These are phyloP conservation scores for Bromus sterilis DNA, from an alignment of 176 grass and related monocot genomes.

Conservation along the genomic window DNA sequence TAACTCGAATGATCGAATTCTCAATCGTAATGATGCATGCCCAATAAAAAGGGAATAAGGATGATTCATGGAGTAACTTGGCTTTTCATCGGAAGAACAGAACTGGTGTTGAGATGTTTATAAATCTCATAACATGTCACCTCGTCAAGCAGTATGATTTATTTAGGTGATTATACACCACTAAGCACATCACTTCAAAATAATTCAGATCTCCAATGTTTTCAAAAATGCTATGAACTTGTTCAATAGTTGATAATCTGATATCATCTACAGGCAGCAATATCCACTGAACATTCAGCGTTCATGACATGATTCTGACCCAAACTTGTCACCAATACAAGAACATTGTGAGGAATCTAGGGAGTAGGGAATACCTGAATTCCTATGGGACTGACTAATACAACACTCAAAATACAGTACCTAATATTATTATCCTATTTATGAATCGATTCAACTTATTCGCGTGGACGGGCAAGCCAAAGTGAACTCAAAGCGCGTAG, in stretches of 20 bases:
- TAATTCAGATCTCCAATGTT: constrained; percentile 19
- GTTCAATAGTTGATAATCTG: constrained; percentile 10
- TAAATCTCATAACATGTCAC: background rate
- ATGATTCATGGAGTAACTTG: background rate
- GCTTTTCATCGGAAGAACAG: background rate
- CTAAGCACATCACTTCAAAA: background rate
- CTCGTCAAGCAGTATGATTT: background rate
- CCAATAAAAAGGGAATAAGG: background rate
- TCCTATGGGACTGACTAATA: constrained; percentile 11
- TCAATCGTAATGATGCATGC: background rate
- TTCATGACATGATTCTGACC: background rate
- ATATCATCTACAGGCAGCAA: constrained; percentile 3
- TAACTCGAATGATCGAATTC: background rate
- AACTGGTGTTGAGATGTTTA: background rate
- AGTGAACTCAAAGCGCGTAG: constrained; percentile 85
- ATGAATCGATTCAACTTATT: constrained; percentile 50
- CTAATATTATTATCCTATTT: constrained; percentile 27
- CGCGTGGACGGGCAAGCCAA: constrained; percentile 75
- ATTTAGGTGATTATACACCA: background rate
- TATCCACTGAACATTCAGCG: constrained; percentile 15
- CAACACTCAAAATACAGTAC: constrained; percentile 1
- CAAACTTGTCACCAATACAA: constrained; percentile 11
- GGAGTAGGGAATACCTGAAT: constrained; percentile 8
- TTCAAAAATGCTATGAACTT: constrained; percentile 28
- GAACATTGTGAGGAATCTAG: constrained; percentile 24